phyloP scores from a whole-genome alignment of 495 filamentous ascomycete species.

The Achaetomiella virescens region DNA sequence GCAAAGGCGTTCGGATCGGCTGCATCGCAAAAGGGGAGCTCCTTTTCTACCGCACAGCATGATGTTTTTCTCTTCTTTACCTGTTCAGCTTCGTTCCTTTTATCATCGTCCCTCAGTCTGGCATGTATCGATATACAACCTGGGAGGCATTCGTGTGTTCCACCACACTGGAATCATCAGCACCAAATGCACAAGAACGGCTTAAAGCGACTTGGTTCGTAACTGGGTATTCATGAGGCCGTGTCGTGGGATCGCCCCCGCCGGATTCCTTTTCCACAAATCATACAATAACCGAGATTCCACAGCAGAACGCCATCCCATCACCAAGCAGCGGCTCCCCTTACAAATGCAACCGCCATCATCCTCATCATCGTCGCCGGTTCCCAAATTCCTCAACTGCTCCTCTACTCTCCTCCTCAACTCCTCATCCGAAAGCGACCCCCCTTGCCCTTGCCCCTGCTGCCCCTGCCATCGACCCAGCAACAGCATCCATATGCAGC shows the following conservation, averaged over 20 bases:
- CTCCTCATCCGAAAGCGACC: slow-evolving; percentile 43
- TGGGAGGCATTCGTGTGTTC: not conserved
- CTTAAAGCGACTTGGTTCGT: not conserved
- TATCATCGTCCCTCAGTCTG: not conserved
- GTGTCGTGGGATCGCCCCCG: no score
- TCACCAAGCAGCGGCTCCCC: not conserved
- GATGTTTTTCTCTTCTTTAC: not conserved
- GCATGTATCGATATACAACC: not conserved
- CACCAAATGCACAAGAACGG: not conserved
- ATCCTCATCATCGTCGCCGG: slow-evolving; percentile 42
- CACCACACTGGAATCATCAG: not conserved
- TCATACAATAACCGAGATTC: no score
- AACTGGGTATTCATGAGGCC: no score
- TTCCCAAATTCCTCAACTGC: slow-evolving; percentile 38
- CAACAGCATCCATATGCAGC: slow-evolving; percentile 30
- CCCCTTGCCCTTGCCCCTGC: slow-evolving; percentile 17
- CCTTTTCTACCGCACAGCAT: slow-evolving; percentile 5
- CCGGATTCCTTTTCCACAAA: no score
- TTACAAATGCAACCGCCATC: slow-evolving; percentile 62
- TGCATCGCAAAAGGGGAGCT: slow-evolving; percentile 8
- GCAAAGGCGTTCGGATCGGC: slow-evolving; percentile 7
- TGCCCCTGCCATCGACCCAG: slow-evolving; percentile 5
- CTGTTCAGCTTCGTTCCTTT: not conserved
- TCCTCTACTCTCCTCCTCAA: slow-evolving; percentile 40
- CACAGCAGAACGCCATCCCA: not conserved